Evolutionary conservation across 441 rosid genomes (phyloP).

Genomic region (Eutrema salsugineum): DNA sequence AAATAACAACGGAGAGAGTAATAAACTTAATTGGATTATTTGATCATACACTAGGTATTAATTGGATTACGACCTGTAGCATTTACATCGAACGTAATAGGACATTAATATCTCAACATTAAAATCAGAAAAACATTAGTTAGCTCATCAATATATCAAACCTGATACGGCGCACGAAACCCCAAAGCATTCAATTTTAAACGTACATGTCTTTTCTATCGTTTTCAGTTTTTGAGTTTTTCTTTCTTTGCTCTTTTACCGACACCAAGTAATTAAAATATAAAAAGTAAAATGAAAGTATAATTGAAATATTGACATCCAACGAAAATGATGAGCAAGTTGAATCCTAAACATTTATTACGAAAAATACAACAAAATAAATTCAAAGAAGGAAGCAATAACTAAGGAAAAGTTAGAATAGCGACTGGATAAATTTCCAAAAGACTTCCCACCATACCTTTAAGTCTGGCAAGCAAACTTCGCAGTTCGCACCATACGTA

Average conservation of each 20-base stretch:
- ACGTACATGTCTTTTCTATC: slow-evolving; percentile 14
- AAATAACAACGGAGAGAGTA: too few species aligned
- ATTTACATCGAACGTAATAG: neutral
- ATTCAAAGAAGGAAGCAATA: slow-evolving; percentile 15
- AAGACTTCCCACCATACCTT: slow-evolving; percentile 21
- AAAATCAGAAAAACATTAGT: neutral
- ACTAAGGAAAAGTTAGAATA: neutral
- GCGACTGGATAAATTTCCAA: slow-evolving; percentile 13
- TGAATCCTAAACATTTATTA: slow-evolving; percentile 10
- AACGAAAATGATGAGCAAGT: slow-evolving; percentile 14
- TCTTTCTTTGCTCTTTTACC: slow-evolving; percentile 8
- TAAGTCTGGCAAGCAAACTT: slow-evolving; percentile 18
- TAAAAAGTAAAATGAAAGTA: neutral
- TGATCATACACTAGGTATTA: too few species aligned
- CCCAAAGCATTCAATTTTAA: slow-evolving; percentile 12
- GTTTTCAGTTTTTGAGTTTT: neutral
- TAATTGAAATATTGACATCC: slow-evolving; percentile 15
- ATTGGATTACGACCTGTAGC: neutral
- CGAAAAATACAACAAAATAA: slow-evolving; percentile 8
- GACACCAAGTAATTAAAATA: neutral
- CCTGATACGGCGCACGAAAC: neutral
- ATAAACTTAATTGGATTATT: too few species aligned
- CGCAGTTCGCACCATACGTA: slow-evolving; percentile 9
- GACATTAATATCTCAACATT: neutral
- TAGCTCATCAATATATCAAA: neutral